phyloP scores from a whole-genome alignment of 1,284 basidiomycete species.

The Ganoderma resinaceum region DNA sequence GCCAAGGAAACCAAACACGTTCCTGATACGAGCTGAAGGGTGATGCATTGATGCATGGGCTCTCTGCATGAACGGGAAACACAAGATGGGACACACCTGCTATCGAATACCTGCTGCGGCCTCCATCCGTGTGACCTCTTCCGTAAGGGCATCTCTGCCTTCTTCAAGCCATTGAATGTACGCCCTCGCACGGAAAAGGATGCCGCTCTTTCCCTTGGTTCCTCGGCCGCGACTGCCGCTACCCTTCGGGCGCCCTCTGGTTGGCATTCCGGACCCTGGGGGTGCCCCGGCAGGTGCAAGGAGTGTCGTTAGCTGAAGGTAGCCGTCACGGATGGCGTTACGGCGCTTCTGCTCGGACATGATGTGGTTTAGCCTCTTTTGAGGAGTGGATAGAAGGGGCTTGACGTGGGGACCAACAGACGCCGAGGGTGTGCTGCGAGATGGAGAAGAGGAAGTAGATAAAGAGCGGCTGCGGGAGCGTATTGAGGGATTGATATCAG shows the following conservation, averaged over 20 bases:
- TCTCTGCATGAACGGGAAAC: background rate
- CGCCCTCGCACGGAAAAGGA: conserved; percentile 80
- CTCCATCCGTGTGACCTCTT: conserved; percentile 70
- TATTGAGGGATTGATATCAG: conserved; percentile 21
- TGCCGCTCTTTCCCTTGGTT: conserved; percentile 81
- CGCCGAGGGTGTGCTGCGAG: conserved; percentile 28
- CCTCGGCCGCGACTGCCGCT: conserved; percentile 54
- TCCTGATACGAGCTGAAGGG: background rate
- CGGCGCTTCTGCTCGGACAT: conserved; percentile 91
- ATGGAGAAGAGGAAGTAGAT: conserved; percentile 30
- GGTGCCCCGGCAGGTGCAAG: conserved; percentile 74
- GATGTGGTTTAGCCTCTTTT: conserved; percentile 94
- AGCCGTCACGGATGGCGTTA: conserved; percentile 89
- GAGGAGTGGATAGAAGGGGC: conserved; percentile 79
- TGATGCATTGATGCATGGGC: background rate
- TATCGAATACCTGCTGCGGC: conserved; percentile 57
- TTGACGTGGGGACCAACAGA: conserved; percentile 43
- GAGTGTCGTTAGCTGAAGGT: conserved; percentile 81
- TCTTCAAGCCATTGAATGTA: conserved; percentile 82
- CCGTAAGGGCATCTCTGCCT: conserved; percentile 65
- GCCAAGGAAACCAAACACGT: background rate
- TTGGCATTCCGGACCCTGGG: conserved; percentile 73
- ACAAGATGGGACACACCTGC: conserved; percentile 5
- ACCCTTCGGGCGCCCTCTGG: conserved; percentile 81
- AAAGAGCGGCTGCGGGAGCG: conserved; percentile 26